phyloP scores from a whole-genome alignment of 805 yeast species.

The Saccharomycopsis babjevae region DNA sequence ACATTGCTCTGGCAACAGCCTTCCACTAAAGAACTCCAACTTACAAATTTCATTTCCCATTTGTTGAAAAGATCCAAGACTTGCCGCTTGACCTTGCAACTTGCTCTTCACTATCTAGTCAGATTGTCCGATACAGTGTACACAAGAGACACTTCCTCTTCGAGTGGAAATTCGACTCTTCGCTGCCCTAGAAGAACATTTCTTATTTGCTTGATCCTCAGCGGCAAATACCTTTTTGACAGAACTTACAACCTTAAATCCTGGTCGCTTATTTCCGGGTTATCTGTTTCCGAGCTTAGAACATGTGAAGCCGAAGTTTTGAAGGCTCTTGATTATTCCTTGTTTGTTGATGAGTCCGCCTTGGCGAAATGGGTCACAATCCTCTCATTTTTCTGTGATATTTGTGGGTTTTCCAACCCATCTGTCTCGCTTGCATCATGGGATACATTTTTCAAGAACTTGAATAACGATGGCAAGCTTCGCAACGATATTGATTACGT shows the following conservation, averaged over 20 bases:
- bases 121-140: constrained; percentile 20
- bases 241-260: constrained; percentile 55
- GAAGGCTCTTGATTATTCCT: constrained; percentile 42
- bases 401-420: neutral
- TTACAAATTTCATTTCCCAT: constrained; percentile 28
- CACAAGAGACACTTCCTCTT: constrained; percentile 16
- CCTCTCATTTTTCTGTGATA: constrained; percentile 21
- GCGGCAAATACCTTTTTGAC: constrained; percentile 68
- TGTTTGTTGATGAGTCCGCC: constrained; percentile 39
- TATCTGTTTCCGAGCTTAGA: constrained; percentile 39
- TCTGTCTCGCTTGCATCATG: constrained; percentile 1
- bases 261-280: constrained; percentile 71
- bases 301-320: constrained; percentile 45
- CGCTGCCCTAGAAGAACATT: constrained; percentile 57
- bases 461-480: constrained; percentile 7
- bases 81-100: constrained; percentile 51
- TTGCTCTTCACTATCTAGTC: constrained; percentile 53
- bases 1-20: constrained; percentile 9
- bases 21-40: neutral
- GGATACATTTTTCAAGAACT: constrained; percentile 5
- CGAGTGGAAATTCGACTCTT: constrained; percentile 7
- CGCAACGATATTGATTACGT: constrained; percentile 3
- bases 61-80: constrained; percentile 44
- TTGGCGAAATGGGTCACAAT: constrained; percentile 34
- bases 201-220: constrained; percentile 56